Percentiles rank a stretch among this genome's conserved stretches.
Conservation (phyloP, 129 eudicot species). For the Chrysanthemum makinoi region DNA sequence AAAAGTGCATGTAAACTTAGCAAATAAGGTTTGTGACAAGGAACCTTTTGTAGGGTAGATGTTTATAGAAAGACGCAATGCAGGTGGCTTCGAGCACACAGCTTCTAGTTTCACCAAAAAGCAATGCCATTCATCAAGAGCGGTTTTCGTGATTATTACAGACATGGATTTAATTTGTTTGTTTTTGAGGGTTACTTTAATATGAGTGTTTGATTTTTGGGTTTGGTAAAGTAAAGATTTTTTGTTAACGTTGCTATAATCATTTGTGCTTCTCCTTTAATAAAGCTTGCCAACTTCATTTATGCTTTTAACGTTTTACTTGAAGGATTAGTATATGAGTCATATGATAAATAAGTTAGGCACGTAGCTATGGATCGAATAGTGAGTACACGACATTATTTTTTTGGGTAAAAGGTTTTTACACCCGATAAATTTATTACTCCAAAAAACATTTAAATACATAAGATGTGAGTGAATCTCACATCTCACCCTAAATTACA, state of each 20-base stretch:
- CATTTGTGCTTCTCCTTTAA: neutral
- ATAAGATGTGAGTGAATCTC: too few species aligned
- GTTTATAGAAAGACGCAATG: neutral
- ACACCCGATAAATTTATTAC: too few species aligned
- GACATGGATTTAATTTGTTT: neutral
- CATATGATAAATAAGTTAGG: too few species aligned
- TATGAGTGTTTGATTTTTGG: neutral
- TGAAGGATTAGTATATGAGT: too few species aligned
- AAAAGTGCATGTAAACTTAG: neutral
- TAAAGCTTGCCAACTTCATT: neutral
- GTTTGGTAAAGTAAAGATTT: neutral
- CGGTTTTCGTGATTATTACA: neutral
- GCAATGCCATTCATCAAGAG: neutral
- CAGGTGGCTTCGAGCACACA: constrained; percentile 5
- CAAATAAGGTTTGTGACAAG: constrained; percentile 6
- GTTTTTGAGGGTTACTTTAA: neutral
- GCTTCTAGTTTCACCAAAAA: neutral
- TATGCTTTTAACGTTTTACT: neutral
- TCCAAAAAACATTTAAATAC: too few species aligned
- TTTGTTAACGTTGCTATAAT: neutral
- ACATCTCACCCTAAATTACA: too few species aligned
- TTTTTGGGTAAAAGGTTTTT: too few species aligned
- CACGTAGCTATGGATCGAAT: too few species aligned
- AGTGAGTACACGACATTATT: too few species aligned
- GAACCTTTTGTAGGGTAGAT: neutral